Evolutionary conservation across 1,139 yeast genomes (phyloP).

Genomic region (Geotrichum klebahnii): DNA sequence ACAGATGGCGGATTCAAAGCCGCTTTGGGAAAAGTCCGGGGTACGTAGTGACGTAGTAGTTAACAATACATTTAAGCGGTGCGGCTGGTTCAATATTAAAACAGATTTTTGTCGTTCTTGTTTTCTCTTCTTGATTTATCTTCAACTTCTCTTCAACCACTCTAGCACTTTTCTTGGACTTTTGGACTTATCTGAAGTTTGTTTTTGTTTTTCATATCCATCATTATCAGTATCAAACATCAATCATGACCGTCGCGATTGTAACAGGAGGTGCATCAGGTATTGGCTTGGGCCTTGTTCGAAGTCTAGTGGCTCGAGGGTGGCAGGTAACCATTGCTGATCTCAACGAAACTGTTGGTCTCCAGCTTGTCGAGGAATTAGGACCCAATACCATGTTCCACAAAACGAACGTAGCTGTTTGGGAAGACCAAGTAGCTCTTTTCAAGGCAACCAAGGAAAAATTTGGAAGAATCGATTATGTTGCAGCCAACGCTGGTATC

Average conservation of each 20-base stretch:
- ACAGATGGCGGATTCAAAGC: too few relatives aligned
- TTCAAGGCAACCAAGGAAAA: not conserved
- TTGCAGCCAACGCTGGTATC: constrained; percentile 1
- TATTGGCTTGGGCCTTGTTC: not conserved
- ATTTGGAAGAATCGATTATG: not conserved
- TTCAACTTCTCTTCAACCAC: too few relatives aligned
- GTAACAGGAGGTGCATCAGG: constrained; percentile 1
- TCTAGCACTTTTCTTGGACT: too few relatives aligned
- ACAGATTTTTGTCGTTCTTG: too few relatives aligned
- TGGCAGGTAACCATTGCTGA: not conserved
- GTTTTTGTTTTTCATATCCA: not conserved
- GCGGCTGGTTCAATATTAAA: too few relatives aligned
- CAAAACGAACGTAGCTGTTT: not conserved
- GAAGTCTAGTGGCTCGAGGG: not conserved
- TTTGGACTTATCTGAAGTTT: too few relatives aligned
- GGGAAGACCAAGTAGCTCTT: not conserved
- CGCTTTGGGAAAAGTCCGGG: too few relatives aligned
- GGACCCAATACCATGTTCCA: not conserved
- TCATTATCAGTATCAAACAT: not conserved
- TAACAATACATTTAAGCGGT: too few relatives aligned
- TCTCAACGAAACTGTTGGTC: not conserved
- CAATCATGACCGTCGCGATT: not conserved
- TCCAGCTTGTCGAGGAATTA: not conserved
- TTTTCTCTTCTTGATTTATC: too few relatives aligned
- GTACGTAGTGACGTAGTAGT: too few relatives aligned